Percentiles rank a stretch among this genome's conserved stretches.
phyloP scores from a whole-genome alignment of 306 rosid species.

The Hippophae gyantsensis region DNA sequence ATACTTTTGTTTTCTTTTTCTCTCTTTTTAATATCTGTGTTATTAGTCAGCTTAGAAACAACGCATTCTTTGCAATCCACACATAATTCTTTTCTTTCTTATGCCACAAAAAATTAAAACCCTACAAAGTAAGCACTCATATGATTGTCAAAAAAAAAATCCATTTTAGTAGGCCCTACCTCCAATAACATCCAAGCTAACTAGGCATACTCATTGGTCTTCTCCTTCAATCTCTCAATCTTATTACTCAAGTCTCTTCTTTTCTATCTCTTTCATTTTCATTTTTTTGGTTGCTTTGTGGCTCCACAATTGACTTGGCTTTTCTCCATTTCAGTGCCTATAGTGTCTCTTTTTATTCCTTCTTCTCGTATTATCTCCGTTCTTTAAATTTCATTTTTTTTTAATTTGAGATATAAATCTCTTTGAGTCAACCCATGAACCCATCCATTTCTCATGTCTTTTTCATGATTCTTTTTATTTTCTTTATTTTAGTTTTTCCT shows the following conservation, averaged over 20 bases:
- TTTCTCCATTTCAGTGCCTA: constrained; percentile 21
- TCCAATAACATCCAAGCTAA: constrained; percentile 11
- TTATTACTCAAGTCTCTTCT: constrained; percentile 11
- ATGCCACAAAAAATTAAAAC: constrained; percentile 31
- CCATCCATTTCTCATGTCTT: constrained; percentile 27
- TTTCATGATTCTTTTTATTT: constrained; percentile 13
- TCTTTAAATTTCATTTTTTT: neutral
- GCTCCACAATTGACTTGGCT: constrained; percentile 42
- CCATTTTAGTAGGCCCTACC: constrained; percentile 37
- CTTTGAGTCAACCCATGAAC: constrained; percentile 35
- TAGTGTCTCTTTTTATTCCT: constrained; percentile 21
- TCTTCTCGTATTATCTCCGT: constrained; percentile 22
- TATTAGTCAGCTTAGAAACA: constrained; percentile 71
- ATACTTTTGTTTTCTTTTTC: neutral
- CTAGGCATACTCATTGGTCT: constrained; percentile 15
- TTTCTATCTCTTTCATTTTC: constrained; percentile 17
- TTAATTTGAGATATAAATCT: constrained; percentile 7
- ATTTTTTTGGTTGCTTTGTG: constrained; percentile 27
- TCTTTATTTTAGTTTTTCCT: neutral
- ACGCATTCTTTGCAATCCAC: constrained; percentile 60
- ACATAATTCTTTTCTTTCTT: constrained; percentile 16
- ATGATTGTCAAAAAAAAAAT: constrained; percentile 47
- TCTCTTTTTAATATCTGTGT: neutral
- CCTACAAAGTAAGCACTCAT: constrained; percentile 53
- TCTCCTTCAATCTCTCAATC: constrained; percentile 13